phyloP scores from a whole-genome alignment of 257 asterid genomes.

The Plantago elongata region DNA sequence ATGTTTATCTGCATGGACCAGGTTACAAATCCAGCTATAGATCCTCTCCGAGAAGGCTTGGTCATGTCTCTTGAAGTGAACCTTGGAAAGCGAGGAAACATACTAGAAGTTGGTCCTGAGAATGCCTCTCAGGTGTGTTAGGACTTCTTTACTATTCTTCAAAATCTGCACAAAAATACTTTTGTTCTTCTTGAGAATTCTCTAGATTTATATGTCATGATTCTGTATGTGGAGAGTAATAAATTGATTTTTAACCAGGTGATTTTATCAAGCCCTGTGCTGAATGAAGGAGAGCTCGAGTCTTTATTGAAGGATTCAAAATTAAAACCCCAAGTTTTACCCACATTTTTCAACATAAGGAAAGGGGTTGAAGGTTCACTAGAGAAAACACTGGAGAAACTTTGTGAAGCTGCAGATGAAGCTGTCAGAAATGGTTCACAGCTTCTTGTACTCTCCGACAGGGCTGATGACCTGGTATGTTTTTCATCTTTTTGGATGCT shows the following conservation, averaged over 20 bases:
- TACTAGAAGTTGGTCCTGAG: constrained; percentile 92
- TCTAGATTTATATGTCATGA: constrained; percentile 10
- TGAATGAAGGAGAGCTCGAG: constrained; percentile 96
- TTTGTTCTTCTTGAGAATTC: constrained; percentile 6
- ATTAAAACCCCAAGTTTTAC: constrained; percentile 74
- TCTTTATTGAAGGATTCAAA: constrained; percentile 73
- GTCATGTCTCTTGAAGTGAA: constrained; percentile 99
- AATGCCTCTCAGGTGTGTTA: constrained; percentile 85
- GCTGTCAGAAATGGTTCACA: constrained; percentile 98
- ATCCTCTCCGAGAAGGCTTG: constrained; percentile 96
- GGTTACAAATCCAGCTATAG: constrained; percentile 99
- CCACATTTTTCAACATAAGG: constrained; percentile 70
- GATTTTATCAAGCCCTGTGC: constrained; percentile 78
- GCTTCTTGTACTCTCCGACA: constrained; percentile 93
- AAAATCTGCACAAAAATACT: not conserved
- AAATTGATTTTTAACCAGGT: constrained; percentile 43
- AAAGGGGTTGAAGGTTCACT: constrained; percentile 92
- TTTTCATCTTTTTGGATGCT: constrained; percentile 14
- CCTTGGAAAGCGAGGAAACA: constrained; percentile 92
- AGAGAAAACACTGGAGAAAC: constrained; percentile 62
- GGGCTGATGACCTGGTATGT: constrained; percentile 89
- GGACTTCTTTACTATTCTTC: constrained; percentile 19
- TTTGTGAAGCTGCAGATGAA: constrained; percentile 99
- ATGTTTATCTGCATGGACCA: constrained; percentile 24
- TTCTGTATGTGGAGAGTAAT: constrained; percentile 15